Conservation (phyloP, 2,329 filamentous ascomycete species). For the Thelonectria blattea region DNA sequence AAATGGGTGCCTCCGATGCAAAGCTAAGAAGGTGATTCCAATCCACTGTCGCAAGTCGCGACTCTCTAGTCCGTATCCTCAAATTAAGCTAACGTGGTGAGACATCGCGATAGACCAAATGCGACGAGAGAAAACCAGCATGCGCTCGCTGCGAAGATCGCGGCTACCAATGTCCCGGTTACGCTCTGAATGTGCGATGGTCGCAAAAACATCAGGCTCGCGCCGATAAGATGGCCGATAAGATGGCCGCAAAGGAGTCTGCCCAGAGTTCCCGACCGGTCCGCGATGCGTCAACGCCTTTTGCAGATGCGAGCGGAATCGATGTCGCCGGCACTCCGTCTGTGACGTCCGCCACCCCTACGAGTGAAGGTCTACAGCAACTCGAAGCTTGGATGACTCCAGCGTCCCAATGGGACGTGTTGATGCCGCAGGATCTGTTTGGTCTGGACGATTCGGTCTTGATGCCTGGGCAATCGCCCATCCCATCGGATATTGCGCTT, state of each 20-base stretch:
- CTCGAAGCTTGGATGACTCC: conserved; percentile 5
- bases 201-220: conserved; percentile 29
- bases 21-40: conserved; percentile 18
- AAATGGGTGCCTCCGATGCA: conserved; percentile 15
- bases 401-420: conserved; percentile 10
- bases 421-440: conserved; percentile 9
- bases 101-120: conserved; percentile 24
- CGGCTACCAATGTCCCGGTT: conserved; percentile 30
- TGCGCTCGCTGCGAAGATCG: conserved; percentile 31
- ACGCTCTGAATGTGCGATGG: conserved; percentile 33
- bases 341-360: background rate
- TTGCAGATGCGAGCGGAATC: background rate
- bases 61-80: no score
- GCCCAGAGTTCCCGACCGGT: background rate
- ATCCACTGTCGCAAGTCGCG: background rate
- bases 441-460: conserved; percentile 1
- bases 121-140: conserved; percentile 29
- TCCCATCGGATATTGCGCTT: background rate
- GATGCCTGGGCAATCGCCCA: background rate
- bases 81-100: background rate
- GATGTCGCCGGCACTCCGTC: background rate
- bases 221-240: background rate
- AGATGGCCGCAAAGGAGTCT: background rate
- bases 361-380: background rate
- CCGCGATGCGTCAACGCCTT: background rate